Evolutionary conservation across 495 filamentous ascomycete genomes (phyloP), one percentile per base, ranked within the genome.

Genomic region (Hypoxylon rickii): DNA sequence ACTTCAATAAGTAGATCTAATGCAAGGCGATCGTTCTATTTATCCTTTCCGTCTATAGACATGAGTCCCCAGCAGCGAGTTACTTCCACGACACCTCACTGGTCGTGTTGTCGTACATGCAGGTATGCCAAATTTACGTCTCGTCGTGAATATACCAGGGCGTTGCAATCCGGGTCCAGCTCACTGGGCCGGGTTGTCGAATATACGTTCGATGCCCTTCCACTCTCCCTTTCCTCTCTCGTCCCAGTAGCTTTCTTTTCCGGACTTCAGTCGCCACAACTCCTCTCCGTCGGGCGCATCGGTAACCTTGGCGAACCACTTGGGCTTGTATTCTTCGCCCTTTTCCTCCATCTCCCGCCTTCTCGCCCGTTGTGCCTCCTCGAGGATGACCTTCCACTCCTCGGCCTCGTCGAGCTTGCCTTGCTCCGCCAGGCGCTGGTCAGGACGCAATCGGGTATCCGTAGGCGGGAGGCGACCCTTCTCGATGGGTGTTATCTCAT

Each of bases 241-340:
- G 62, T 96, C 94, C 94, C 92, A 97, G 73, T 97, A 97, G 20
- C 87, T 86, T 12, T 92, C 89, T 69, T 85, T 89, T 5, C 90
- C 91, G 7, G 71, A 72, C 77, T 87, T 93, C 58, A 96, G 67
- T 57, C 79, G 78, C 94, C 94, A 98, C 7, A 88, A 74, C 60
- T 87, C 83, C 70, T 96, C 91, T 12, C 80, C 85, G 4, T 76
- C 76, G 24, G 77, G 77, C 12, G 75, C 72, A 21, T 72, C 71
- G 18, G 69, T 70, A 8, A 86, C 84, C 70, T 78, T 83, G 48
- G 82, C 81, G 66, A 98, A 98, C 90, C 92, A 98, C 55, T 79
- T 76, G 33, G 95, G 89, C 50, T 69, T 74, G 80, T 92, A 86
- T 44, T 70, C 75, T 63, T 89, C 82, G 1, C 88, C 90, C 1